Conservation (phyloP, 2,329 filamentous ascomycete genomes). For the Thermoascus crustaceus region DNA sequence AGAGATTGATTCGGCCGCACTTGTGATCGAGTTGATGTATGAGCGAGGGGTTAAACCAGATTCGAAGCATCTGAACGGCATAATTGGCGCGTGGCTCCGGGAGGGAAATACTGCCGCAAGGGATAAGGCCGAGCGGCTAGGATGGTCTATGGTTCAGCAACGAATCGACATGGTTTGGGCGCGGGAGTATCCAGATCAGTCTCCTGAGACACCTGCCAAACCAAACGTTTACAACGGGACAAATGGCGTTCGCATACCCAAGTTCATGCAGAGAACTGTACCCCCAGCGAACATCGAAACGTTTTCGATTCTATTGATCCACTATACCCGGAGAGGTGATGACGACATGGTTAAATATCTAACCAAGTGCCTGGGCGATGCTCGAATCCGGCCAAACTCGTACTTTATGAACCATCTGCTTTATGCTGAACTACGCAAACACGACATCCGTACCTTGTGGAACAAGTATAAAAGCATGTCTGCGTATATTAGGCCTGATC, state of each 20-base stretch:
- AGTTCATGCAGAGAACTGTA: slow-evolving; percentile 33
- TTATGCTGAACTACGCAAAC: slow-evolving; percentile 55
- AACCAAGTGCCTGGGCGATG: slow-evolving; percentile 53
- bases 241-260: slow-evolving; percentile 23
- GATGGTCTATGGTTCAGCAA: slow-evolving; percentile 67
- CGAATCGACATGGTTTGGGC: slow-evolving; percentile 56
- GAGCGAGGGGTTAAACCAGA: slow-evolving; percentile 59
- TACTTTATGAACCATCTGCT: slow-evolving; percentile 76
- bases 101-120: slow-evolving; percentile 48
- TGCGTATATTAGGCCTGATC: slow-evolving; percentile 50
- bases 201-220: slow-evolving; percentile 14
- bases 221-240: slow-evolving; percentile 21
- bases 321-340: slow-evolving; percentile 58
- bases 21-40: slow-evolving; percentile 69
- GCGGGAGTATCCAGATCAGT: slow-evolving; percentile 15
- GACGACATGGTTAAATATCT: slow-evolving; percentile 52
- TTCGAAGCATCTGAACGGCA: slow-evolving; percentile 69
- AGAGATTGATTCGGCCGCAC: slow-evolving; percentile 60
- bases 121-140: slow-evolving; percentile 58
- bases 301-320: slow-evolving; percentile 64
- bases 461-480: slow-evolving; percentile 50
- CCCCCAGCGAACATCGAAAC: slow-evolving; percentile 66
- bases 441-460: slow-evolving; percentile 48
- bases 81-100: slow-evolving; percentile 71
- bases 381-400: slow-evolving; percentile 59